Evolutionary conservation across 805 yeast genomes (phyloP).

Genomic region (Yamadazyma olivae): DNA sequence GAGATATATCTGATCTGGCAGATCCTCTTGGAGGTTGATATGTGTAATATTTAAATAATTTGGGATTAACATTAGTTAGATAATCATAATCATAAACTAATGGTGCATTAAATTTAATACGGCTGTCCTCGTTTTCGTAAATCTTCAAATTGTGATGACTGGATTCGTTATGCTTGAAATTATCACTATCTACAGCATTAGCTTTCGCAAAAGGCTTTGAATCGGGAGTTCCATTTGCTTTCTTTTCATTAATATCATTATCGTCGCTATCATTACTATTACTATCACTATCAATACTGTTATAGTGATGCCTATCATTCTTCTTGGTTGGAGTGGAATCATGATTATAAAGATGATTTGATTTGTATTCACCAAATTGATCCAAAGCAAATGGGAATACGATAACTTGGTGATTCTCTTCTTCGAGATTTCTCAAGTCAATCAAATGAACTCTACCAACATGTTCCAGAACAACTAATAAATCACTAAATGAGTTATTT

Average conservation of each 20-base stretch:
- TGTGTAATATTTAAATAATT: slow-evolving; percentile 32
- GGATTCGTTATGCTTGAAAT: background rate
- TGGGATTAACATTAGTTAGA: slow-evolving; percentile 32
- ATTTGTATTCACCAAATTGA: slow-evolving; percentile 31
- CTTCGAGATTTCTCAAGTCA: slow-evolving; percentile 64
- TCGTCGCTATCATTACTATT: background rate
- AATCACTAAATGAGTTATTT: slow-evolving; percentile 63
- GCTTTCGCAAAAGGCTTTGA: background rate
- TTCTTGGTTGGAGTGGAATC: background rate
- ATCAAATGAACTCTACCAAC: slow-evolving; percentile 82
- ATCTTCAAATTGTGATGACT: slow-evolving; percentile 9
- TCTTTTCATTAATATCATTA: background rate
- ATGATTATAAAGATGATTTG: no score
- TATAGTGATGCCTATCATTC: slow-evolving; percentile 5
- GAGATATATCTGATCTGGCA: background rate
- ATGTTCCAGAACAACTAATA: slow-evolving; percentile 77
- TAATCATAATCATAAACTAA: slow-evolving; percentile 43
- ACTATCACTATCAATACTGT: background rate
- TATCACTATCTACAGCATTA: background rate
- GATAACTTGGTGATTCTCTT: slow-evolving; percentile 67
- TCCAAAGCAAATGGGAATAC: slow-evolving; percentile 55
- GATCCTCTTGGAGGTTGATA: slow-evolving; percentile 22
- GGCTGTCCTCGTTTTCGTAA: slow-evolving; percentile 8
- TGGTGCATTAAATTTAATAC: slow-evolving; percentile 25
- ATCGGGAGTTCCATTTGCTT: background rate